These are phyloP conservation scores for Galeopsis tetrahit DNA, from an alignment of 257 asterid species.

Conservation along the genomic window DNA sequence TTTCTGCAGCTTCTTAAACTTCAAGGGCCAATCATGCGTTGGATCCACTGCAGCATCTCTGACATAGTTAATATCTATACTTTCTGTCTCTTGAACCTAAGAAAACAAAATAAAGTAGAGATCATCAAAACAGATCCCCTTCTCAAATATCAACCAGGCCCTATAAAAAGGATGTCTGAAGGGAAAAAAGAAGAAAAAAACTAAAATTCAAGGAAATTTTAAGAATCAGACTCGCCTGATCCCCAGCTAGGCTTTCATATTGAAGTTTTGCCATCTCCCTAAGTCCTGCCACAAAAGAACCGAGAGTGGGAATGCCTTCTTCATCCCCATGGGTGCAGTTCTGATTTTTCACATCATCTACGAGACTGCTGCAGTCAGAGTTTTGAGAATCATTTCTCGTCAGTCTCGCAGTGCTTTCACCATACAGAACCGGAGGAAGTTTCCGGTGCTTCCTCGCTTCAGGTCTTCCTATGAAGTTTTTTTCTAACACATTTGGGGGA, in stretches of 20 bases:
- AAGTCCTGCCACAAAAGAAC: conserved; percentile 90
- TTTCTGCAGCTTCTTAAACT: conserved; percentile 62
- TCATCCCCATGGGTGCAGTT: conserved; percentile 58
- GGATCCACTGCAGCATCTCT: conserved; percentile 38
- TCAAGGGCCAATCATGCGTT: conserved; percentile 55
- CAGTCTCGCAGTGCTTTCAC: conserved; percentile 43
- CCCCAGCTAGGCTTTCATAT: conserved; percentile 44
- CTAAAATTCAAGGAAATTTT: neutral
- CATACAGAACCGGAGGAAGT: conserved; percentile 63
- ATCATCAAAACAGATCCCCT: neutral
- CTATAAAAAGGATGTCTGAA: neutral
- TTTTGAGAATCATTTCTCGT: conserved; percentile 72
- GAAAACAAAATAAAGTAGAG: neutral
- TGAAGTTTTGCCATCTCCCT: conserved; percentile 88
- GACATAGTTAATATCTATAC: conserved; percentile 30
- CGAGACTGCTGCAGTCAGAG: conserved; percentile 64
- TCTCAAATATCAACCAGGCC: neutral
- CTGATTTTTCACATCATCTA: conserved; percentile 59
- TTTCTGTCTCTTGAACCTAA: conserved; percentile 43
- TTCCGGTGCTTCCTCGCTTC: conserved; percentile 80
- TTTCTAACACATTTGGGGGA: conserved; percentile 69
- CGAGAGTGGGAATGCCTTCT: conserved; percentile 80
- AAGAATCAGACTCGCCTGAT: conserved; percentile 56
- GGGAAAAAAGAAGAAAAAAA: neutral
- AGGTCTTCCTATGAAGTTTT: conserved; percentile 69